phyloP scores from a whole-genome alignment of 2,329 filamentous ascomycete species.

The Pyricularia sp. region DNA sequence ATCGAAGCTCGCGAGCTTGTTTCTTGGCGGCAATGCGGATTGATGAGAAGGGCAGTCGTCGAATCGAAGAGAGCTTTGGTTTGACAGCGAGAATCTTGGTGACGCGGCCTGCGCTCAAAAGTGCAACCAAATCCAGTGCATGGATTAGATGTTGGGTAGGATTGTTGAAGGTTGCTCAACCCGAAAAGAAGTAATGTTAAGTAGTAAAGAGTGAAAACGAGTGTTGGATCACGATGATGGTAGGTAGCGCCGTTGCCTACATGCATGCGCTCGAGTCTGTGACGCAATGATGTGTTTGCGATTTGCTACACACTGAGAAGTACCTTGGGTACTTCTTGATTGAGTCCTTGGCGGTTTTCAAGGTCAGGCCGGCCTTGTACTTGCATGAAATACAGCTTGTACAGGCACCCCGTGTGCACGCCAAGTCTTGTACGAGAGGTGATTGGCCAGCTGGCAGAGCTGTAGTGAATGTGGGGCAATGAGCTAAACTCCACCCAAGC shows the following conservation, averaged over 20 bases:
- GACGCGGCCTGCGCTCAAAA: not conserved
- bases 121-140: not conserved
- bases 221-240: not conserved
- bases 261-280: conserved; percentile 8
- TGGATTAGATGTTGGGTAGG: not conserved
- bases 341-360: not conserved
- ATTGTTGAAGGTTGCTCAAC: not conserved
- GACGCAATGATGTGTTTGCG: conserved; percentile 13
- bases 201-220: not conserved
- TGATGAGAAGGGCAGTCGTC: not conserved
- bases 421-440: not conserved
- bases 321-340: no score
- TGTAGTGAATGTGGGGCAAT: not conserved
- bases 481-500: not conserved
- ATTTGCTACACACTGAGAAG: not conserved
- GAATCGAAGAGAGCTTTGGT: not conserved
- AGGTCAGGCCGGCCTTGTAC: not conserved
- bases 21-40: not conserved
- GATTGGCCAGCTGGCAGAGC: not conserved
- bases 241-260: not conserved
- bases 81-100: not conserved
- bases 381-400: not conserved
- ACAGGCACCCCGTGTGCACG: not conserved
- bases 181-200: not conserved
- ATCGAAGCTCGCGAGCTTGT: not conserved